A percentile compares a stretch with the other conserved stretches of the same genome.
These are phyloP conservation scores for Schizosaccharomyces versatilis DNA, from an alignment of 1,139 yeast genomes.

Conservation along the genomic window DNA sequence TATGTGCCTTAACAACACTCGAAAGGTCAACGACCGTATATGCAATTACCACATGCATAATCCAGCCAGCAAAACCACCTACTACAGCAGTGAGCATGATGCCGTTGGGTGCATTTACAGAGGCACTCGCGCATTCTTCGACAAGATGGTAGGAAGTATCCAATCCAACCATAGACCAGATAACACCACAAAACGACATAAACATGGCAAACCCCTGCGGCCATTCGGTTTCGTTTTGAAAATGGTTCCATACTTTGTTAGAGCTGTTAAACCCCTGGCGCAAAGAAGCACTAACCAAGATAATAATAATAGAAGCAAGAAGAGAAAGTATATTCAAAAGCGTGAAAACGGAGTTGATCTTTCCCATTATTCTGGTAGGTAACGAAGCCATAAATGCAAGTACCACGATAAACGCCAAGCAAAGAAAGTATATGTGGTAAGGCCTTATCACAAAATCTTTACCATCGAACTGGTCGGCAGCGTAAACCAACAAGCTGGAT, in stretches of 20 bases:
- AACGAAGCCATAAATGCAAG: conserved; percentile 29
- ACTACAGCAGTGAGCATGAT: conserved; percentile 37
- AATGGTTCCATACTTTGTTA: no score
- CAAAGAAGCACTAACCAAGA: conserved; percentile 23
- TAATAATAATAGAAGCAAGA: conserved; percentile 33
- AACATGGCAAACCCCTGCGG: no score
- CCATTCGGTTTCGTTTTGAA: no score
- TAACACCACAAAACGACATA: conserved; percentile 35
- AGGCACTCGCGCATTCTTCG: conserved; percentile 48
- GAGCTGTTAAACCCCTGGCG: no score
- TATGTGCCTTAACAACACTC: conserved; percentile 21
- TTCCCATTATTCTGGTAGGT: conserved; percentile 35
- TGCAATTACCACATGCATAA: conserved; percentile 42
- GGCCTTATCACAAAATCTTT: conserved; percentile 24
- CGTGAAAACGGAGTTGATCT: conserved; percentile 34
- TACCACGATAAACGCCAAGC: conserved; percentile 31
- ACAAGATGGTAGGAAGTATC: conserved; percentile 56
- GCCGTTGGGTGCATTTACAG: conserved; percentile 41
- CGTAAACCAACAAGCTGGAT: conserved; percentile 38
- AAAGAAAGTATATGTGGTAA: conserved; percentile 31
- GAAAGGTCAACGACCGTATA: conserved; percentile 37
- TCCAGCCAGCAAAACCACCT: conserved; percentile 42
- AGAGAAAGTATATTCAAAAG: conserved; percentile 30
- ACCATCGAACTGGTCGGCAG: conserved; percentile 22
- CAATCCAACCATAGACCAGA: conserved; percentile 49